These are phyloP conservation scores for Adansonia grandidieri DNA, from an alignment of 441 rosid genomes.

Conservation along the genomic window DNA sequence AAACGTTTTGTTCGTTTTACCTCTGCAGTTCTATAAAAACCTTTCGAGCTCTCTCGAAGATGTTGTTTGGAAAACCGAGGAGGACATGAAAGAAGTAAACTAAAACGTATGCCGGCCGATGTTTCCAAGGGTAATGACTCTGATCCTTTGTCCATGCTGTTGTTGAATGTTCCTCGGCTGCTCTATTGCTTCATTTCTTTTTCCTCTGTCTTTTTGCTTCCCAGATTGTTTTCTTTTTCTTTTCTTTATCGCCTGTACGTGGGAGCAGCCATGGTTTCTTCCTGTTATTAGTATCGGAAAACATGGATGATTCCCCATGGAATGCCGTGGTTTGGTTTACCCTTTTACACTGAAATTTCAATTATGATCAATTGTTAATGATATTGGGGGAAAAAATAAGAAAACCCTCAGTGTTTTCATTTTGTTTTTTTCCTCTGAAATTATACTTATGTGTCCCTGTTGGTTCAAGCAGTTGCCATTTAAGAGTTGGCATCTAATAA, in stretches of 20 bases:
- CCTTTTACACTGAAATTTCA: neutral
- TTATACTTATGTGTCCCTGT: neutral
- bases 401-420: neutral
- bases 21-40: constrained; percentile 80
- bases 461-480: too few relatives aligned
- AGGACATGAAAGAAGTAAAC: constrained; percentile 64
- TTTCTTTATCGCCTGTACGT: constrained; percentile 20
- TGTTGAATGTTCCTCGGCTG: constrained; percentile 29
- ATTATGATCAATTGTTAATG: neutral
- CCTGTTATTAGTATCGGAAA: constrained; percentile 41
- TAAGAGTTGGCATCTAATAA: too few relatives aligned
- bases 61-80: constrained; percentile 90
- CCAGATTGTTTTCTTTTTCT: neutral
- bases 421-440: neutral
- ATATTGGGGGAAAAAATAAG: neutral
- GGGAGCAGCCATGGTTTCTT: constrained; percentile 18
- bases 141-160: neutral
- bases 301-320: constrained; percentile 34
- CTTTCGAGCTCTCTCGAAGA: constrained; percentile 77
- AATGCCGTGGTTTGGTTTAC: neutral
- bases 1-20: constrained; percentile 5
- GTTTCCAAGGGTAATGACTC: constrained; percentile 8
- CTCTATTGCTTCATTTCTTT: constrained; percentile 29
- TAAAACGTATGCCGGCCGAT: neutral
- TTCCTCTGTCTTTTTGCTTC: constrained; percentile 19